A percentile compares a stretch with the other conserved stretches of the same genome.
These are phyloP conservation scores for Breynia disticha DNA, from an alignment of 441 rosid species.

Conservation along the genomic window DNA sequence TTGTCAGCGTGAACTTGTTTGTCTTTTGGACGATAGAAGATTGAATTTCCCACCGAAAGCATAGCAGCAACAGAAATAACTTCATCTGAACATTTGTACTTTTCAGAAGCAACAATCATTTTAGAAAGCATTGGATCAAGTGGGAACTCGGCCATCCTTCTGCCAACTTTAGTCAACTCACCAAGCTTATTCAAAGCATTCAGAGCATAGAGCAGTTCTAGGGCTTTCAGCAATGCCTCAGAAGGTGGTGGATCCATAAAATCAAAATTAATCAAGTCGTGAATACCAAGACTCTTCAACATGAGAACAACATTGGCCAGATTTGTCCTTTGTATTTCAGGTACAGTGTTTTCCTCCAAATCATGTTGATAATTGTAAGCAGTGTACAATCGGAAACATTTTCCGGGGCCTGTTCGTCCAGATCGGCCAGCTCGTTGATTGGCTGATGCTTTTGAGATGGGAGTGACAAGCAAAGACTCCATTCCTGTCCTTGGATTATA, in stretches of 20 bases:
- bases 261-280: constrained; percentile 83
- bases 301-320: constrained; percentile 88
- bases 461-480: constrained; percentile 89
- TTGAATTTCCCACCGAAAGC: constrained; percentile 91
- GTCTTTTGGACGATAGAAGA: constrained; percentile 96
- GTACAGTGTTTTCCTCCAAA: constrained; percentile 82
- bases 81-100: constrained; percentile 88
- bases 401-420: constrained; percentile 96
- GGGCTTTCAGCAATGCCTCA: constrained; percentile 84
- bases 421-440: constrained; percentile 93
- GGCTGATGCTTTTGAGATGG: constrained; percentile 98
- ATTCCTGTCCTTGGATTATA: constrained; percentile 97
- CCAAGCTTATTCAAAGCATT: constrained; percentile 89
- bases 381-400: constrained; percentile 85
- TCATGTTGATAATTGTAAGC: constrained; percentile 72
- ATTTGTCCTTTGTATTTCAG: constrained; percentile 92
- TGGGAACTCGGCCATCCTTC: constrained; percentile 97
- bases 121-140: constrained; percentile 95
- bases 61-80: constrained; percentile 82
- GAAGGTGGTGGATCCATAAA: constrained; percentile 99
- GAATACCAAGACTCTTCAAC: constrained; percentile 97
- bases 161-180: constrained; percentile 87
- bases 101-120: constrained; percentile 92
- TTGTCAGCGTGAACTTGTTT: constrained; percentile 96
- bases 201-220: constrained; percentile 80